Percentiles rank a stretch among this genome's conserved stretches.
Conservation (phyloP, 2,329 filamentous ascomycete genomes). For the Colletotrichum sp. region DNA sequence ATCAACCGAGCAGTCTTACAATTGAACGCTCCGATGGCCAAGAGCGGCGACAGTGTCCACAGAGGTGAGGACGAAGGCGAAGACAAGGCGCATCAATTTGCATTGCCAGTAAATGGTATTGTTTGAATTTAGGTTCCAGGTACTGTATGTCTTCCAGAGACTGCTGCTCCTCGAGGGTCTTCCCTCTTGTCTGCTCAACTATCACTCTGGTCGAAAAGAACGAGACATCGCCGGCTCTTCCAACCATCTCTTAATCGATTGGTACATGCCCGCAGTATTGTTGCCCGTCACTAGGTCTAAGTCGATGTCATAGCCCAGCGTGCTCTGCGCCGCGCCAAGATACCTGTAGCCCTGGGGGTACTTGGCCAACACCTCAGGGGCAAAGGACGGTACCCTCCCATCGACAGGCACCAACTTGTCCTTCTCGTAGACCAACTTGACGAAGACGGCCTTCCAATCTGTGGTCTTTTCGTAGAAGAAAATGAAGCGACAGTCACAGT, state of each 20-base stretch:
- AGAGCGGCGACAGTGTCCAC: not conserved
- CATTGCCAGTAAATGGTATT: not conserved
- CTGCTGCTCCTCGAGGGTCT: not conserved
- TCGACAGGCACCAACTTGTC: slow-evolving; percentile 53
- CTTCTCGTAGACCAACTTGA: slow-evolving; percentile 56
- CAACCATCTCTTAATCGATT: slow-evolving; percentile 46
- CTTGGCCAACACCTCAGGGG: slow-evolving; percentile 37
- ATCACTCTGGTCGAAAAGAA: not conserved
- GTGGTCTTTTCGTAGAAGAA: slow-evolving; percentile 47
- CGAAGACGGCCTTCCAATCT: slow-evolving; percentile 46
- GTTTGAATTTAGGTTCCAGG: not conserved
- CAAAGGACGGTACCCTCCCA: slow-evolving; percentile 43
- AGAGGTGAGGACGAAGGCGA: not conserved
- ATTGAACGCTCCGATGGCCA: not conserved
- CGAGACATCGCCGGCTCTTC: slow-evolving; percentile 24
- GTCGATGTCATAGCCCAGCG: slow-evolving; percentile 49
- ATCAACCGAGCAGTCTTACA: not conserved
- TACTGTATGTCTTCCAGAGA: not conserved
- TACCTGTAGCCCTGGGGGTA: slow-evolving; percentile 52
- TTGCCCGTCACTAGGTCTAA: slow-evolving; percentile 42
- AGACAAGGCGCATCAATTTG: not conserved
- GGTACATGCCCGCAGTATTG: slow-evolving; percentile 42
- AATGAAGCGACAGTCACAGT: slow-evolving; percentile 56
- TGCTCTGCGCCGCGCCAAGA: slow-evolving; percentile 50
- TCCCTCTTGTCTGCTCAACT: not conserved